Conservation (phyloP, 192 early-diverging fungal genomes). For the Phycomyces nitens region DNA sequence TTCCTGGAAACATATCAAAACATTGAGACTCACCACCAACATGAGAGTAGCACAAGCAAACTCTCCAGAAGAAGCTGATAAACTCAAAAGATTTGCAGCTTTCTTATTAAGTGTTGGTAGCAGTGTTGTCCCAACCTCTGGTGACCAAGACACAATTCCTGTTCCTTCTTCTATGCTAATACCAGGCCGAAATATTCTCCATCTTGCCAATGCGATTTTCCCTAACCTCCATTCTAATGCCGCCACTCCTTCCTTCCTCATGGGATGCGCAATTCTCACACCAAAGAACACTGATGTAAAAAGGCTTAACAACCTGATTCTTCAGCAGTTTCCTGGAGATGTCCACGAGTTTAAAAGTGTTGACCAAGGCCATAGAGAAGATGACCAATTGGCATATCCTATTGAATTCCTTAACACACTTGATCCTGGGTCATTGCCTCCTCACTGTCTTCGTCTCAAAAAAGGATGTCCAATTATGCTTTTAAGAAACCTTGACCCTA, state of each 20-base stretch:
- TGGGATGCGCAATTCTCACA: neutral
- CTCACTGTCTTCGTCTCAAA: constrained; percentile 19
- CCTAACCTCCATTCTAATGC: neutral
- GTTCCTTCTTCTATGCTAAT: neutral
- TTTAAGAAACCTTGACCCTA: constrained; percentile 26
- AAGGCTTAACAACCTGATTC: neutral
- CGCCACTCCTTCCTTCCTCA: neutral
- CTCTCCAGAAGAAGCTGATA: neutral
- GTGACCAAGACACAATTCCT: neutral
- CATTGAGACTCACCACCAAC: constrained; percentile 1
- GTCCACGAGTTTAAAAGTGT: neutral
- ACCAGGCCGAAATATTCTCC: neutral
- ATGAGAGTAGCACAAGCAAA: constrained; percentile 17
- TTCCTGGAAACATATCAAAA: constrained; percentile 10
- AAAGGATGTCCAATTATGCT: constrained; percentile 21
- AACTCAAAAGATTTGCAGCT: neutral
- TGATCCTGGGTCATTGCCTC: constrained; percentile 14
- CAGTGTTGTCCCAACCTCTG: neutral
- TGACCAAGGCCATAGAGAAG: neutral
- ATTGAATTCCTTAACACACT: constrained; percentile 22
- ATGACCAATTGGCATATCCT: constrained; percentile 7
- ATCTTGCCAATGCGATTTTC: neutral
- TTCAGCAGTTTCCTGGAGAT: neutral
- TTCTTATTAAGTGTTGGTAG: neutral
- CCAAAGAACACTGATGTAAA: constrained; percentile 1